These are phyloP conservation scores for Talaromyces sp. DNA, from an alignment of 2,329 filamentous ascomycete genomes.

Conservation along the genomic window DNA sequence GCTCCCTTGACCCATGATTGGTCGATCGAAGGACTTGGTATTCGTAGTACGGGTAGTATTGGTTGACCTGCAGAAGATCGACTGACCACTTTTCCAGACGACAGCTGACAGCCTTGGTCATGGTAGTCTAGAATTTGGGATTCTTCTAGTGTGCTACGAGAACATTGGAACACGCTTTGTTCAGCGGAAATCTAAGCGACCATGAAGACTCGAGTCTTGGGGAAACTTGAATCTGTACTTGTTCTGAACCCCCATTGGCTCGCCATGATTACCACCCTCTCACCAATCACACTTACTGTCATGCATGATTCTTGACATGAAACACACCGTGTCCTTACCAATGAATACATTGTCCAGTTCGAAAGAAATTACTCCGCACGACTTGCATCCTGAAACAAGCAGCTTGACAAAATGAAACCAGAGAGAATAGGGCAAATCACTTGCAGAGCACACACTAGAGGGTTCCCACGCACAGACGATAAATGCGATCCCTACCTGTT, in stretches of 20 bases:
- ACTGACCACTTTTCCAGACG: background rate
- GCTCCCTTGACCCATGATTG: slow-evolving; percentile 1
- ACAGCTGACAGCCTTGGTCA: background rate
- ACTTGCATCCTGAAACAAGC: background rate
- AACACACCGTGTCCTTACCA: background rate
- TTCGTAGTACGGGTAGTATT: background rate
- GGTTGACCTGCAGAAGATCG: slow-evolving; percentile 3
- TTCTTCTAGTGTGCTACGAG: background rate
- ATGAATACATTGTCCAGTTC: background rate
- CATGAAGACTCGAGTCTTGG: background rate
- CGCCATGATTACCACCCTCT: background rate
- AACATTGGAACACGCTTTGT: background rate
- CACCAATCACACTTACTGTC: background rate
- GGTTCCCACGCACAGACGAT: slow-evolving; percentile 6
- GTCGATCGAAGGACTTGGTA: background rate
- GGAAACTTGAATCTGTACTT: background rate
- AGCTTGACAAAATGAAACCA: background rate
- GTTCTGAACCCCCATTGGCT: background rate
- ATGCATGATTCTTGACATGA: background rate
- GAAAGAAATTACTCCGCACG: background rate
- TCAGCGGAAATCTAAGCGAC: background rate
- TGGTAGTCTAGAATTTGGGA: background rate
- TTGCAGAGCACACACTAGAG: background rate
- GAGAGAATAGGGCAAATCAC: background rate
- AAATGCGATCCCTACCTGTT: background rate